These are phyloP conservation scores for Escovopsis sp. DNA, from an alignment of 2,329 filamentous ascomycete species.

Conservation along the genomic window DNA sequence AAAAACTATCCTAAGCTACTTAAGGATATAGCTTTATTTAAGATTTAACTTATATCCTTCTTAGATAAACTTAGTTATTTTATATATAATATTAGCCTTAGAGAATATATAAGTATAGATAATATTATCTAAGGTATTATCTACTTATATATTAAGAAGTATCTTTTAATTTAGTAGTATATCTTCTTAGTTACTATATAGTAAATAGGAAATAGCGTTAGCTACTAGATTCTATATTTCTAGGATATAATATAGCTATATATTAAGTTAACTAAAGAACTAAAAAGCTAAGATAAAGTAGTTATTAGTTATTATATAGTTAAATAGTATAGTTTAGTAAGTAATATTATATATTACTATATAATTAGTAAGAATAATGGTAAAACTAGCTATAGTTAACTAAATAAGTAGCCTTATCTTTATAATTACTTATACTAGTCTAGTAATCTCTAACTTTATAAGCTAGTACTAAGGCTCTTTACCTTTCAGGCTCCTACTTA, in stretches of 20 bases:
- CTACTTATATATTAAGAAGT: too few relatives aligned
- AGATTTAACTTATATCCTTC: background rate
- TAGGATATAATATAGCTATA: background rate
- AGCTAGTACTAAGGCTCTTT: background rate
- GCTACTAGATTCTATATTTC: background rate
- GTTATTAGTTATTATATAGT: background rate
- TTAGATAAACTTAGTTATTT: background rate
- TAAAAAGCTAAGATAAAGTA: background rate
- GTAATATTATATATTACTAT: too few relatives aligned
- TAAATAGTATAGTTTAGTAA: background rate
- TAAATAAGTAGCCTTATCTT: background rate
- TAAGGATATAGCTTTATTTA: background rate
- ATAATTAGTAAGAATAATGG: background rate
- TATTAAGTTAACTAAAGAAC: background rate
- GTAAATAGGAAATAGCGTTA: background rate
- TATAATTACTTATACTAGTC: too few relatives aligned
- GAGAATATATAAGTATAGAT: background rate
- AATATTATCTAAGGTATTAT: background rate
- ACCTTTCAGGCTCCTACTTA: background rate
- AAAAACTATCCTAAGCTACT: too few relatives aligned
- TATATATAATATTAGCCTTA: background rate
- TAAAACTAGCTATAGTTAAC: background rate
- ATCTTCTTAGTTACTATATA: background rate
- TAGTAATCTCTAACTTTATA: background rate
- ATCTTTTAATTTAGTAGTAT: too few relatives aligned